Evolutionary conservation across 1,284 basidiomycete genomes (phyloP), one percentile per base, ranked within the genome.

Genomic region (Austropuccinia psidii): DNA sequence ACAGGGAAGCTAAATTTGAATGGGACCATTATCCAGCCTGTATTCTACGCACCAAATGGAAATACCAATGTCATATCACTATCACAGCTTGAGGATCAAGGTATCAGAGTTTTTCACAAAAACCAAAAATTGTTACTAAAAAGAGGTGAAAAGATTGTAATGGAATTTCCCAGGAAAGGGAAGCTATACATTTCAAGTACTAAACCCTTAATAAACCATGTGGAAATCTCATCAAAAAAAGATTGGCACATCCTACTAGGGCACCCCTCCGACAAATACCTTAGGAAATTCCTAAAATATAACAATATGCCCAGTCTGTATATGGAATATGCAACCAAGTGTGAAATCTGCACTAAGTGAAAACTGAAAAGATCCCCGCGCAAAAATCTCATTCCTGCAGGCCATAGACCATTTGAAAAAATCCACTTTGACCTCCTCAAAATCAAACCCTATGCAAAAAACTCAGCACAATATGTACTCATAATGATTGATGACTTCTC

Each of bases 401-500:
- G n/a, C n/a, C 11, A n/a, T n/a, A n/a, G n/a, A 1, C 41, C 60
- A 1, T 62, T 62, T 37, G 31, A 62, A 29, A 62, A 17, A 15
- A 4, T 45, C 11, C 60, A 62, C 33, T 17, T 62, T 6, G 24
- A 62, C n/a, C 4, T 45, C 19, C 15, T 45, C 2, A n/a, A 62
- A n/a, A 52, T 55, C 17, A 35, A 19, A 17, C 52, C 65, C 1
- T 13, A 8, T 11, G 19, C 50, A 7, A 57, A 24, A 2, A 50
- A 5, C 2, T 21, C 8, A 2, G 33, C 50, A 9, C 47, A 60
- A 47, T 58, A 69, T 31, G 29, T 68, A 24, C 17, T 69, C 1
- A 52, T 54, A 3, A 5, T 69, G n/a, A 45, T 69, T 2, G 66
- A 69, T 52, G 47, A 67, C 24, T 67, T 52, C 33, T 67, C 64